Base-by-base conservation (phyloP, 192 early-diverging fungal genomes). In the Backusella westeae region DNA sequence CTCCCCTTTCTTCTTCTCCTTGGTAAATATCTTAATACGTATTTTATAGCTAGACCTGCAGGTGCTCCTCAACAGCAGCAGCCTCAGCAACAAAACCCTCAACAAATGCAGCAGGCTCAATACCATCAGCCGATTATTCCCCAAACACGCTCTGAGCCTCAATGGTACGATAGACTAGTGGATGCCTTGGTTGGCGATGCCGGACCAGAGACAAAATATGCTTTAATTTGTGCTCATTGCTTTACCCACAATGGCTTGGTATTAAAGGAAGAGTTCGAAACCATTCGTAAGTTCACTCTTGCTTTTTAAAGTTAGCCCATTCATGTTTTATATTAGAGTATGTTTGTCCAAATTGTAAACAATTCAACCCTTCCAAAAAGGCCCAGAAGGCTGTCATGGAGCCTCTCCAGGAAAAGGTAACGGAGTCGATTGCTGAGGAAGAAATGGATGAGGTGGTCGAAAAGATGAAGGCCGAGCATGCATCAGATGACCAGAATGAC, bases 101-200 rank as follows among this genome's bases (percentile, higher is more conserved):
- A 38, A 12, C 35, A 44, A 71, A 67, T 67, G 39, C 72, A 73
- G 6, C 69, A 72, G 21, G 32, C 52, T 29, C 72, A 79, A 75
- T 49, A 71, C 2, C 35, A 71, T 42, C 67, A 79, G 23, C 42
- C 41, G 7, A 66, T 41, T 42, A 32, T 77, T 52, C 52, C 68
- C 17, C 76, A 73, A 52, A 74, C 75, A 35, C 49, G 44, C 34
- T 78, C 70, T 35, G 59, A 76, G 35, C 75, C 77, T 49, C 82
- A 83, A 10, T 99, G 96, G 96, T 94, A 93, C 74, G 97, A 99
- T 82, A 95, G 91, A 80, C 85, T 98, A 10, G 88, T 99, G 34
- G 96, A 98, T 80, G 93, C 94, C 69, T 85, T 99, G 29, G 93
- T 97, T 34, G 97, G 97, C 9, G 96, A 96, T 41, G 94, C 95